Evolutionary conservation across 75 land plant species (phyloP), one percentile per base, ranked within the genome.

Genomic region (Azolla pinnata): DNA sequence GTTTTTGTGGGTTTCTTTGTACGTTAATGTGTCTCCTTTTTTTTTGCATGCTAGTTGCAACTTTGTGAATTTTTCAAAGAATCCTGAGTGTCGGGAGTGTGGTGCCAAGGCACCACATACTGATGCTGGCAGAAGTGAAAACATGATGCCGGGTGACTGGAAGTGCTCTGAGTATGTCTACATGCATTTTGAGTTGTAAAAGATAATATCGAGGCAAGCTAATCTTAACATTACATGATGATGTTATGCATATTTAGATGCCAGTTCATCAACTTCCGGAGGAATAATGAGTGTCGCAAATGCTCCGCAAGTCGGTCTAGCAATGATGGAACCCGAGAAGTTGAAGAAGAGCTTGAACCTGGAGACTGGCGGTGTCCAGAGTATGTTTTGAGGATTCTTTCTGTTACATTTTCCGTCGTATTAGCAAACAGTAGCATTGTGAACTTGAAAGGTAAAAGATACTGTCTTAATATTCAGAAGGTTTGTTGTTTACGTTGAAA

Each of bases 251-350:
- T 27, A 26, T 49, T 32, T 75, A 90, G 93, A 64, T 90, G 93
- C 75, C 61, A 57, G 29, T 77, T 74, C 49, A 64, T 81, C 78
- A 90, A 87, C 57, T 87, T 81, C 66, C 65, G 83, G 19, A 69
- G 81, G 51, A 87, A 87, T 33, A 64, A 0, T 8, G 56, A 74
- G 25, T 90, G 97, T 61, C 58, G 68, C 51, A 76, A 85, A 60
- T 89, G 96, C 73, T 81, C 86, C n/a, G 61, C 67, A 56, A 68
- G 77, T 48, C 81, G 88, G 29, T 86, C 95, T 29, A 70, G 61
- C 4, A 82, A 79, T 60, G 76, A 68, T 17, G 78, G 54, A 40
- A 56, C 51, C 5, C n/a, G n/a, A n/a, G 73, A 72, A 31, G 65
- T 27, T 51, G 57, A 70, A 56, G 57, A 31, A 29, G 76, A 70